phyloP scores from a whole-genome alignment of 176 grass and related monocot genomes.

The Alloteropsis semialata region DNA sequence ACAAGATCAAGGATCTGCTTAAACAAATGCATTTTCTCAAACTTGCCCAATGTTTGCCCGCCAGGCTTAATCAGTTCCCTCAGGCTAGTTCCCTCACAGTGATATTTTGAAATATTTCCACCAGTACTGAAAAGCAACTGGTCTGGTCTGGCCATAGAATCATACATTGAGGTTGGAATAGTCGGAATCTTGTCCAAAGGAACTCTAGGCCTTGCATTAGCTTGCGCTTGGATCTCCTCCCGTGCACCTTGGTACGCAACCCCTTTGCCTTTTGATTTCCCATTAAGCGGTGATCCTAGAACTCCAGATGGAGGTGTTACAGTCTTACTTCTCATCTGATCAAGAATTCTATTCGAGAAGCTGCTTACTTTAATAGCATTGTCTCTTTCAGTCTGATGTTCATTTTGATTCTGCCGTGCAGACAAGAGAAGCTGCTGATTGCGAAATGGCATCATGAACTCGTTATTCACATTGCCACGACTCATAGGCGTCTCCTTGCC shows the following conservation, averaged over 20 bases:
- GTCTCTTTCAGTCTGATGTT: slow-evolving; percentile 34
- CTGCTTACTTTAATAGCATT: slow-evolving; percentile 39
- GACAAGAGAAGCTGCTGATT: slow-evolving; percentile 34
- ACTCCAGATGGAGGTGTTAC: slow-evolving; percentile 23
- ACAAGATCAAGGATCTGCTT: slow-evolving; percentile 76
- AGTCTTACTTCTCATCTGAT: slow-evolving; percentile 48
- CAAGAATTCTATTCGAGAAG: slow-evolving; percentile 43
- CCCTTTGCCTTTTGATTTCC: slow-evolving; percentile 77
- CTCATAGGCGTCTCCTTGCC: slow-evolving; percentile 10
- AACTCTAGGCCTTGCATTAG: slow-evolving; percentile 38
- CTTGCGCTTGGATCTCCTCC: slow-evolving; percentile 40
- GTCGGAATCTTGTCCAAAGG: slow-evolving; percentile 44
- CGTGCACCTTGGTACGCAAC: slow-evolving; percentile 32
- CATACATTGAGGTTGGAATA: slow-evolving; percentile 31
- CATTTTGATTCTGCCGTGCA: slow-evolving; percentile 19
- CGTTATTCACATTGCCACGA: slow-evolving; percentile 35
- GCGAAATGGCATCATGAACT: slow-evolving; percentile 36
- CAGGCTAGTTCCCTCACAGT: slow-evolving; percentile 48
- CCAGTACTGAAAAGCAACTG: slow-evolving; percentile 21
- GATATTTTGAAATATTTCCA: slow-evolving; percentile 33
- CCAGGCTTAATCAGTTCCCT: slow-evolving; percentile 71
- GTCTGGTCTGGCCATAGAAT: slow-evolving; percentile 40
- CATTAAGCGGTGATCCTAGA: slow-evolving; percentile 47
- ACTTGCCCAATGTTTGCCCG: slow-evolving; percentile 52
- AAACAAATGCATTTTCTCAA: slow-evolving; percentile 82